These are phyloP conservation scores for Pleurotus giganteus DNA, from an alignment of 768 basidiomycete species.

Conservation along the genomic window DNA sequence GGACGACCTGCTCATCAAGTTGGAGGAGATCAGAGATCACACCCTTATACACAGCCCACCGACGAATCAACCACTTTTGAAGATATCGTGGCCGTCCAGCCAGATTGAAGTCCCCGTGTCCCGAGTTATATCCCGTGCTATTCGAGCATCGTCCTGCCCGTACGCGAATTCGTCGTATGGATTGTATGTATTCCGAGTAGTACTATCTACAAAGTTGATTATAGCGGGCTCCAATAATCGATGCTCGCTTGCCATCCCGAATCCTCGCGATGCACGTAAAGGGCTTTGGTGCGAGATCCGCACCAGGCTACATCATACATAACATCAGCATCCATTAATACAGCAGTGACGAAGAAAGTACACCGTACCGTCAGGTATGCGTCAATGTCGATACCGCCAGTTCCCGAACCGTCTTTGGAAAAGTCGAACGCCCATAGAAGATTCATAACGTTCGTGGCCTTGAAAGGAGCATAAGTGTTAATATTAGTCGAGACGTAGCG, in stretches of 20 bases:
- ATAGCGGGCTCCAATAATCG: background rate
- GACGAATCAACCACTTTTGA: no score
- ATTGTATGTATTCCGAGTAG: no score
- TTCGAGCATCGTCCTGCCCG: no score
- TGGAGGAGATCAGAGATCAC: no score
- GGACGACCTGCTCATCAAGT: no score
- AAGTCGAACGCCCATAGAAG: slow-evolving; percentile 31
- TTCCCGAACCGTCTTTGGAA: background rate
- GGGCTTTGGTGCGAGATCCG: background rate
- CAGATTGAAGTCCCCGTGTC: no score
- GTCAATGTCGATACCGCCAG: background rate
- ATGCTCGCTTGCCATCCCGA: background rate
- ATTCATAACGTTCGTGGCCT: slow-evolving; percentile 24
- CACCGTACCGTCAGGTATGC: background rate
- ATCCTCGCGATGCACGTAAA: background rate
- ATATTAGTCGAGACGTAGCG: no score
- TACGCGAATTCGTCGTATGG: no score
- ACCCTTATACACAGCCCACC: no score
- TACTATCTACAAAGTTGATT: background rate
- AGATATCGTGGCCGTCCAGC: no score
- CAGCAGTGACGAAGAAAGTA: background rate
- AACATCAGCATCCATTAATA: background rate
- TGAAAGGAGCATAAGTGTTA: background rate
- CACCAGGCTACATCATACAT: background rate
- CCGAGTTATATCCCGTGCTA: no score